These are phyloP conservation scores for Ceratobasidium theobromae DNA, from an alignment of 1,284 basidiomycete genomes.

Conservation along the genomic window DNA sequence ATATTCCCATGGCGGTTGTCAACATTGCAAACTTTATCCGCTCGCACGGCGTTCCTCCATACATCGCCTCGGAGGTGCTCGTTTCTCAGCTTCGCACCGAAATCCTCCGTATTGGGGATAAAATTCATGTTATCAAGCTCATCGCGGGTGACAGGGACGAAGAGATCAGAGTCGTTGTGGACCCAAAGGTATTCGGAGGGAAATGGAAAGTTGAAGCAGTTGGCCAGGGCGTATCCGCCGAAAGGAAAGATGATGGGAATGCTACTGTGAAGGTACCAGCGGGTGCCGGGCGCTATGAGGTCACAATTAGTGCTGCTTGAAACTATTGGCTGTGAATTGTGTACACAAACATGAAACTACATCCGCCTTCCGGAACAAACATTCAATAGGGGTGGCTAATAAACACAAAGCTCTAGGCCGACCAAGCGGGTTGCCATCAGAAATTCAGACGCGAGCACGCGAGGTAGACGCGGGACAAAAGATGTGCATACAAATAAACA, in stretches of 20 bases:
- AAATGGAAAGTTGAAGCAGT: constrained; percentile 2
- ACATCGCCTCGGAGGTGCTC: constrained; percentile 7
- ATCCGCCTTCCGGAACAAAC: too few relatives aligned
- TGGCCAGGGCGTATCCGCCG: not conserved
- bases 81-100: constrained; percentile 28
- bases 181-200: constrained; percentile 13
- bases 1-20: constrained; percentile 34
- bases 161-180: constrained; percentile 20
- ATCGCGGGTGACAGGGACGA: constrained; percentile 18
- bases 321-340: not conserved
- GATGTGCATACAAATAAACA: not conserved
- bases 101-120: not conserved
- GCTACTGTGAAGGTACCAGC: not conserved
- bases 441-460: not conserved
- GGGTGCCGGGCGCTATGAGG: constrained; percentile 13
- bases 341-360: not conserved
- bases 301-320: constrained; percentile 4
- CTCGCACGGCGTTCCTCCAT: constrained; percentile 33
- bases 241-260: not conserved
- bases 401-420: too few relatives aligned
- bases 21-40: constrained; percentile 33
- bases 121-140: constrained; percentile 6
- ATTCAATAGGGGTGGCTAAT: too few relatives aligned
- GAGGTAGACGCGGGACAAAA: not conserved
- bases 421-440: not conserved